phyloP scores from a whole-genome alignment of 2,329 filamentous ascomycete species.

The Zymoseptoria crescenta region DNA sequence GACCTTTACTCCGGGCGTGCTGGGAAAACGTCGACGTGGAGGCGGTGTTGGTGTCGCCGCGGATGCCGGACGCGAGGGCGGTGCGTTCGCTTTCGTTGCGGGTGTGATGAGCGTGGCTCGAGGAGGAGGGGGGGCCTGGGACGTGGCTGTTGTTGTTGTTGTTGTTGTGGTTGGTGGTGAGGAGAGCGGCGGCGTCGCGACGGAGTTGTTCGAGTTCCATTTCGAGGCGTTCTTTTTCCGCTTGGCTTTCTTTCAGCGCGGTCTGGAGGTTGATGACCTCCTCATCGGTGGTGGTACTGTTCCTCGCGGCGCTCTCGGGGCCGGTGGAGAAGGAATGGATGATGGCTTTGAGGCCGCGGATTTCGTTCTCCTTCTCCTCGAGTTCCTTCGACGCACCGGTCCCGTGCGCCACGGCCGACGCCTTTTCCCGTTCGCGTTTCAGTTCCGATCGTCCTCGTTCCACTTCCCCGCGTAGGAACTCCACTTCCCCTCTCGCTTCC shows the following conservation, averaged over 20 bases:
- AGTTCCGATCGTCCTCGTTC: slow-evolving; percentile 85
- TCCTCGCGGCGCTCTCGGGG: slow-evolving; percentile 29
- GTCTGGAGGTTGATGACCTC: slow-evolving; percentile 52
- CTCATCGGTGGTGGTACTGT: slow-evolving; percentile 29
- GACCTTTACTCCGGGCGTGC: slow-evolving; percentile 48
- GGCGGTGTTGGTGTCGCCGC: slow-evolving; percentile 44
- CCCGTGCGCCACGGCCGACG: slow-evolving; percentile 48
- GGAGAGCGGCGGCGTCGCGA: too few relatives aligned
- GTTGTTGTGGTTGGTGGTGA: too few relatives aligned
- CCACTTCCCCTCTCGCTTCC: slow-evolving; percentile 89
- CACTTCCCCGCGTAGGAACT: slow-evolving; percentile 90
- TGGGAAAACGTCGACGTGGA: slow-evolving; percentile 54
- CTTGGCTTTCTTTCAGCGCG: slow-evolving; percentile 63
- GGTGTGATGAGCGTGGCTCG: too few relatives aligned
- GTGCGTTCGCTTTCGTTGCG: slow-evolving; percentile 24
- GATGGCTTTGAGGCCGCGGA: slow-evolving; percentile 91
- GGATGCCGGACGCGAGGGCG: slow-evolving; percentile 25
- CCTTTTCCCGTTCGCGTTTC: slow-evolving; percentile 78
- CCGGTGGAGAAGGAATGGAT: slow-evolving; percentile 90
- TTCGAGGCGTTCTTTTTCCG: slow-evolving; percentile 75
- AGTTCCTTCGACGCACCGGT: slow-evolving; percentile 57
- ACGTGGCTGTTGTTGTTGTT: slow-evolving; percentile 28
- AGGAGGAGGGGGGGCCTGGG: too few relatives aligned
- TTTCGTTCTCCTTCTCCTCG: slow-evolving; percentile 94
- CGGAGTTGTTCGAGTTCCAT: slow-evolving; percentile 67